phyloP scores from a whole-genome alignment of 805 yeast species.

The Candida montana region DNA sequence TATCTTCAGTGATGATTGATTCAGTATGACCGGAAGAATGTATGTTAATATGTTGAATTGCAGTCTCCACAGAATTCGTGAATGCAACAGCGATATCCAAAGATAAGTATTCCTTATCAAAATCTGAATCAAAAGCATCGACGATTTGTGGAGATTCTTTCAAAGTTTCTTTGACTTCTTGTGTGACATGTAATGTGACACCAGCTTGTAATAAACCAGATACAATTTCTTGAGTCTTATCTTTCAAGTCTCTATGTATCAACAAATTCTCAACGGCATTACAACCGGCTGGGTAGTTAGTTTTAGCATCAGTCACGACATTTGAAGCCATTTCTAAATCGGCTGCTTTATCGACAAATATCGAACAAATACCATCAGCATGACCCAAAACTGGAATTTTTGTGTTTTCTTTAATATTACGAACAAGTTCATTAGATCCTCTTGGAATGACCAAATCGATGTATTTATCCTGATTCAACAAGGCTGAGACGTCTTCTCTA shows the following conservation, averaged over 20 bases:
- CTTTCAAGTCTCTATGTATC: conserved; percentile 43
- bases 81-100: conserved; percentile 73
- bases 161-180: conserved; percentile 36
- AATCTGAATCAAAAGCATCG: conserved; percentile 60
- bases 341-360: conserved; percentile 74
- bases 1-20: conserved; percentile 75
- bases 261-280: conserved; percentile 90
- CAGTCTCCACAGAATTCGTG: conserved; percentile 55
- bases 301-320: conserved; percentile 80
- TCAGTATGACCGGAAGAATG: conserved; percentile 98
- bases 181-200: conserved; percentile 69
- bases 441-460: conserved; percentile 96
- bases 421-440: conserved; percentile 92
- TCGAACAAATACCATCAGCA: conserved; percentile 96
- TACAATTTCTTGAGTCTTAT: conserved; percentile 32
- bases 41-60: conserved; percentile 78
- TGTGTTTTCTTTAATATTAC: conserved; percentile 78
- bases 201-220: conserved; percentile 49
- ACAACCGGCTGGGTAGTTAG: conserved; percentile 98
- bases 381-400: conserved; percentile 97
- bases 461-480: conserved; percentile 77
- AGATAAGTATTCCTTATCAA: conserved; percentile 78
- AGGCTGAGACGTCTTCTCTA: conserved; percentile 83
- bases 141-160: conserved; percentile 27
- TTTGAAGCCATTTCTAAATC: conserved; percentile 72